Evolutionary conservation across 495 filamentous ascomycete genomes (phyloP), one percentile per base, ranked within the genome.

Genomic region (Chaetomium cochliodes): DNA sequence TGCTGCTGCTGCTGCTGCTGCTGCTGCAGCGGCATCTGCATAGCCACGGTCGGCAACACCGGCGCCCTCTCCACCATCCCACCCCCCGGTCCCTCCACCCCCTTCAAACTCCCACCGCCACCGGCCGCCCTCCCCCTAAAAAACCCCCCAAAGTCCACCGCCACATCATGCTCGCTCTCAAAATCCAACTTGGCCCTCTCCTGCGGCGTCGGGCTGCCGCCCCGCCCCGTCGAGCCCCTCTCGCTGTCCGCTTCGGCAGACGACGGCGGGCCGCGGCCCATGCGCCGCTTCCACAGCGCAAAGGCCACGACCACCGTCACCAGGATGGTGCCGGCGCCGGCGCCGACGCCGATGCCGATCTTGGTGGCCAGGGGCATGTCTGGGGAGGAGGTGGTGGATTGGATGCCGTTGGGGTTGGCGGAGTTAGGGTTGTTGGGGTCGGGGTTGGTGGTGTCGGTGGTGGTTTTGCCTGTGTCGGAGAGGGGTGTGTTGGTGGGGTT

Each of bases 81-180:
- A n/a, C n/a, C n/a, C n/a, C n/a, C n/a, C n/a, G n/a, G n/a, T n/a
- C n/a, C 22, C n/a, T 12, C 42, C 42, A 26, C 28, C 13, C 12
- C 16, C 20, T 39, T 57, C 30, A 18, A 16, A n/a, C n/a, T n/a
- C 33, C 12, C 23, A 15, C 9, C 51, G 22, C 5, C 26, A 9
- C 15, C 28, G 2, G 16, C 25, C 11, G 23, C 50, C 15, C 20
- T 5, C 16, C 26, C 33, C 18, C 30, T 56, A 23, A 62, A 60
- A 65, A 70, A 60, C 5, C 30, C 41, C 54, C 69, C 68, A 69
- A 72, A 70, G 25, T 74, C 72, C 39, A 74, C 62, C 60, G 67
- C 62, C 30, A 70, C 65, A 20, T 72, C 65, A 23, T 74, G 72
- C 47, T 68, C 70, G 65, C 64, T 69, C 65, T 74, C 70, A 52